Evolutionary conservation across 1,139 yeast species (phyloP).

Genomic region (Diutina mesorugosa): DNA sequence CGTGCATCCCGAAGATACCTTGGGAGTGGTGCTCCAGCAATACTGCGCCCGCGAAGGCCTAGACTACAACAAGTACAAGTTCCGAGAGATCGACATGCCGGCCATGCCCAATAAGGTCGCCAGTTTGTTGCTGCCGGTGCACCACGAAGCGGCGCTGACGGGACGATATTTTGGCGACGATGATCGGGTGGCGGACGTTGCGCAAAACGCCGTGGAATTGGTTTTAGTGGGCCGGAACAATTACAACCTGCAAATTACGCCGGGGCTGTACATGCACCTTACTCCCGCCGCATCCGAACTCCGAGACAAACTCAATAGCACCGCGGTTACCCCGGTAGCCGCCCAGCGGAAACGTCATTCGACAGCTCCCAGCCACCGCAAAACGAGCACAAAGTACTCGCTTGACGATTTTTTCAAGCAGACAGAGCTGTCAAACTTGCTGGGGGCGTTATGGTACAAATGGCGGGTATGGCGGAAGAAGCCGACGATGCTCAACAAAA

Average conservation of each 20-base stretch:
- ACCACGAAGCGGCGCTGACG: not conserved
- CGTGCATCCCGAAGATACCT: not conserved
- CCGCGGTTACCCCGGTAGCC: not conserved
- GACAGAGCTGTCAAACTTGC: not conserved
- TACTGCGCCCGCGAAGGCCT: not conserved
- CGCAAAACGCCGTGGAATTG: not conserved
- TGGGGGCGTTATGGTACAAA: slow-evolving; percentile 21
- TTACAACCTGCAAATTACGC: not conserved
- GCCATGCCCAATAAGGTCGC: not conserved
- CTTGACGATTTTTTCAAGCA: not conserved
- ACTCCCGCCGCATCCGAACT: not conserved
- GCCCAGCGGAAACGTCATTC: not conserved
- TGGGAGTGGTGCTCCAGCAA: not conserved
- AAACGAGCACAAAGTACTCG: not conserved
- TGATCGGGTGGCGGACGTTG: not conserved
- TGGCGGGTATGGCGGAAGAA: slow-evolving; percentile 85
- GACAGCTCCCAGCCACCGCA: not conserved
- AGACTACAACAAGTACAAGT: not conserved
- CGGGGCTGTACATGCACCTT: not conserved
- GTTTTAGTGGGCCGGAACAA: not conserved
- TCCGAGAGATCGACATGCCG: not conserved
- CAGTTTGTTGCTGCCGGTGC: slow-evolving; percentile 1
- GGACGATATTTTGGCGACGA: not conserved
- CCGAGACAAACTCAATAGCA: not conserved
- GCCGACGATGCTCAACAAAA: slow-evolving; percentile 68